phyloP scores from a whole-genome alignment of 2,329 filamentous ascomycete genomes.

The Monosporascus sp. region DNA sequence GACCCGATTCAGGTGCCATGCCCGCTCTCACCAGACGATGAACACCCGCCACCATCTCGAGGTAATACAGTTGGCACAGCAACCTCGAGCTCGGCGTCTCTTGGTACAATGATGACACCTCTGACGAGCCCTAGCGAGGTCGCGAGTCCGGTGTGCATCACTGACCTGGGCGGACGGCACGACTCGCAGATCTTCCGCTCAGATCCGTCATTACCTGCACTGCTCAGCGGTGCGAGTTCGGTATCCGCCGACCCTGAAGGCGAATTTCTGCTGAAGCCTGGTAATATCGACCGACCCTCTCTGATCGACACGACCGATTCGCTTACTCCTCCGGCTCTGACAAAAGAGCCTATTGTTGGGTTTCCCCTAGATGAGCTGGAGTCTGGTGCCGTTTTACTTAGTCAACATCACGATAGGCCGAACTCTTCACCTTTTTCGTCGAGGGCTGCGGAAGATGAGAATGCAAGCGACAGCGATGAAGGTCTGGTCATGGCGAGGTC shows the following conservation, averaged over 20 bases:
- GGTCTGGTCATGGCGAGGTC: conserved; percentile 48
- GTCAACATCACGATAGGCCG: conserved; percentile 12
- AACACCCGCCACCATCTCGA: conserved; percentile 29
- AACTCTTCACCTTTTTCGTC: conserved; percentile 15
- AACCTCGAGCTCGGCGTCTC: conserved; percentile 48
- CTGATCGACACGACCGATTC: conserved; percentile 49
- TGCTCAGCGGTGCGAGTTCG: conserved; percentile 59
- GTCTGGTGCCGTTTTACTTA: conserved; percentile 19
- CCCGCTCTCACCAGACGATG: conserved; percentile 41
- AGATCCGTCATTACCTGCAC: conserved; percentile 57
- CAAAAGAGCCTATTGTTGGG: conserved; percentile 39
- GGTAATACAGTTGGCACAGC: conserved; percentile 39
- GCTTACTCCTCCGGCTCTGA: conserved; percentile 46
- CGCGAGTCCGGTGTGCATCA: conserved; percentile 40
- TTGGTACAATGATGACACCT: conserved; percentile 42
- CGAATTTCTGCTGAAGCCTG: conserved; percentile 50
- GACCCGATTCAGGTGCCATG: conserved; percentile 31
- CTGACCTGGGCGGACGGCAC: conserved; percentile 31
- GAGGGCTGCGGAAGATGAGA: conserved; percentile 34
- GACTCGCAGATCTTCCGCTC: conserved; percentile 51
- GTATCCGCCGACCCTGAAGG: conserved; percentile 58
- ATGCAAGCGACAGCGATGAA: conserved; percentile 50
- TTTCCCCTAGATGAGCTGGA: conserved; percentile 36
- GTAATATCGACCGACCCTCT: conserved; percentile 37
- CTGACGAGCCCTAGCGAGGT: conserved; percentile 51